phyloP scores from a whole-genome alignment of 1,284 basidiomycete species.

The Stereum hirsutum region DNA sequence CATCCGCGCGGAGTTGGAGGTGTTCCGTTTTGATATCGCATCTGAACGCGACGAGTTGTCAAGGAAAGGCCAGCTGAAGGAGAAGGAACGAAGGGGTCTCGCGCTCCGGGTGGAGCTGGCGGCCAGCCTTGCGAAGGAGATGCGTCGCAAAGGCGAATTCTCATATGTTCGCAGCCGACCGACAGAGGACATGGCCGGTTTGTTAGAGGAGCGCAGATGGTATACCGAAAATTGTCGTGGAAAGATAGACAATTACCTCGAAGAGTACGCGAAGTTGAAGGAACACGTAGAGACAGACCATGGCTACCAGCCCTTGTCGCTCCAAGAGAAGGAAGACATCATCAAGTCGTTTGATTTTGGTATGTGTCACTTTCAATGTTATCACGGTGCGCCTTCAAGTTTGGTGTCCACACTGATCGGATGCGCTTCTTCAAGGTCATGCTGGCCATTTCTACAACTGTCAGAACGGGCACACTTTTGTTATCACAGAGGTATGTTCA shows the following conservation, averaged over 20 bases:
- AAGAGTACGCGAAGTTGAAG: conserved; percentile 26
- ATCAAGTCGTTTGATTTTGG: conserved; percentile 36
- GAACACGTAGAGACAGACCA: conserved; percentile 21
- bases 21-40: conserved; percentile 11
- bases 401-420: too few relatives aligned
- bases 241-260: conserved; percentile 22
- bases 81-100: conserved; percentile 12
- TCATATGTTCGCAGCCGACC: conserved; percentile 14
- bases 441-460: conserved; percentile 44
- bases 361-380: conserved; percentile 16
- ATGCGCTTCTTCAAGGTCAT: conserved; percentile 24
- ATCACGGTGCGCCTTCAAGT: conserved; percentile 1
- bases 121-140: conserved; percentile 1
- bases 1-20: conserved; percentile 13
- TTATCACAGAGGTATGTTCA: conserved; percentile 30
- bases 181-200: conserved; percentile 10
- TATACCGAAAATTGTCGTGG: conserved; percentile 22
- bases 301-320: conserved; percentile 34
- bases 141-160: conserved; percentile 1
- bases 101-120: conserved; percentile 7
- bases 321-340: conserved; percentile 37
- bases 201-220: conserved; percentile 23
- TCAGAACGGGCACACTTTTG: conserved; percentile 39
- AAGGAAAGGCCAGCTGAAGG: conserved; percentile 3
- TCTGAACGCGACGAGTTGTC: conserved; percentile 3